Evolutionary conservation across 2,329 filamentous ascomycete species (phyloP).

Genomic region (Chrysoporthe cubensis): DNA sequence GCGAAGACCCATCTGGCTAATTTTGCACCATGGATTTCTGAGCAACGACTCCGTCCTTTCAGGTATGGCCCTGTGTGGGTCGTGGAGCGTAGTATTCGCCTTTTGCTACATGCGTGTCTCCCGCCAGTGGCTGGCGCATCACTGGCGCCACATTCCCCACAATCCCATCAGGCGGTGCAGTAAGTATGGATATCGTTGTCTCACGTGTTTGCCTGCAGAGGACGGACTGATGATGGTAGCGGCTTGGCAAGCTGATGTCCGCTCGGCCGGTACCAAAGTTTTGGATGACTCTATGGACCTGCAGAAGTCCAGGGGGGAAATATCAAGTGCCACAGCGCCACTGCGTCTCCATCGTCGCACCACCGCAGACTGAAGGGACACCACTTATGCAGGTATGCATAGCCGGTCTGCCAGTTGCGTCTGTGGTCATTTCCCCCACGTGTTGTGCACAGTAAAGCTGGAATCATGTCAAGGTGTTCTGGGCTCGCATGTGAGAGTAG

Average conservation of each 20-base stretch:
- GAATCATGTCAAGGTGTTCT: constrained; percentile 9
- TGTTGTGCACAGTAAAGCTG: constrained; percentile 5
- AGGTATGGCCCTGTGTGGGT: not conserved
- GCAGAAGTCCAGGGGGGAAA: not conserved
- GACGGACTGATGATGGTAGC: constrained; percentile 19
- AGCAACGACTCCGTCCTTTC: constrained; percentile 7
- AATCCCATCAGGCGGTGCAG: constrained; percentile 16
- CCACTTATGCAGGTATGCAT: not conserved
- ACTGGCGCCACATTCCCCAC: constrained; percentile 21
- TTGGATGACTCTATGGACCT: not conserved
- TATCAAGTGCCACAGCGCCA: not conserved
- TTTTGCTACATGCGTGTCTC: constrained; percentile 8
- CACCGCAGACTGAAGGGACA: not conserved
- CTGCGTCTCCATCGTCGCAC: no score
- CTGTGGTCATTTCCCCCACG: constrained; percentile 22
- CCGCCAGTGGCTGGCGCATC: constrained; percentile 14
- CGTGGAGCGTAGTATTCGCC: constrained; percentile 11
- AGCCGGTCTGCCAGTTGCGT: constrained; percentile 20
- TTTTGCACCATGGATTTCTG: constrained; percentile 14
- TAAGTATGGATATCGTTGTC: constrained; percentile 10
- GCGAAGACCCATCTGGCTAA: constrained; percentile 1
- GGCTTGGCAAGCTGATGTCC: constrained; percentile 24
- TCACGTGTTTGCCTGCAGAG: constrained; percentile 21
- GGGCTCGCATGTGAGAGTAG: constrained; percentile 12
- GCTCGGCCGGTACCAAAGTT: constrained; percentile 6